Evolutionary conservation across 2,329 filamentous ascomycete genomes (phyloP), one percentile per base, ranked within the genome.

Genomic region (Ophiocordyceps camponoti-floridani): DNA sequence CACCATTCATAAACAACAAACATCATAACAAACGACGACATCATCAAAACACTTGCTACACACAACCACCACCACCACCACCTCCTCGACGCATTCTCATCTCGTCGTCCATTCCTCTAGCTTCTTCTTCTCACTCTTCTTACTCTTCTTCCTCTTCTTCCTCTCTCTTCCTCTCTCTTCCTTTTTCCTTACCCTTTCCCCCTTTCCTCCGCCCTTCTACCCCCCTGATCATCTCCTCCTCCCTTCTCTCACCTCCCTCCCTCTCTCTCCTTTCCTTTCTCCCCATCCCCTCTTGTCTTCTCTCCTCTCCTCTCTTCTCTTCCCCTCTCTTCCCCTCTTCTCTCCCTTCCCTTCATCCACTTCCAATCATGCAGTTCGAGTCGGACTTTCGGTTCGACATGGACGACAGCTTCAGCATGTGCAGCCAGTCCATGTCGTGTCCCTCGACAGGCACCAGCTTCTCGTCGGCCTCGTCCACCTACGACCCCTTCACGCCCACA

Each of bases 401-500:
- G 56, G 62, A 65, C 43, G 61, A 64, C 48, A 55, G 54, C 58
- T 64, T 62, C 53, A 59, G 53, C 51, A 51, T 62, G 48, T 59
- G 58, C 53, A 59, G 53, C 44, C 60, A 62, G 49, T 44, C 57
- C 48, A 55, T 64, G 52, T 54, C 60, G 35, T 62, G 58, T 46
- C 56, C 61, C 14, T 60, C 59, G 19, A 53, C 58, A 35, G 52
- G 54, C 31, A 56, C 53, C 35, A 66, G 62, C 55, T 66, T 63
- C 50, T 65, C 63, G 7, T 62, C 62, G 9, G 56, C 59, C 28
- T 63, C 62, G 27, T 64, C 62, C 30, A 51, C 54, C 44, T 67
- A 65, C 58, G 65, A 65, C 38, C 59, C 64, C 26, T 68, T 62
- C 47, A 69, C 66, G 38, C 66, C 66, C 41, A 61, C 58, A 28